Evolutionary conservation across 2,329 filamentous ascomycete species (phyloP).

Genomic region (Annulohypoxylon truncatum): DNA sequence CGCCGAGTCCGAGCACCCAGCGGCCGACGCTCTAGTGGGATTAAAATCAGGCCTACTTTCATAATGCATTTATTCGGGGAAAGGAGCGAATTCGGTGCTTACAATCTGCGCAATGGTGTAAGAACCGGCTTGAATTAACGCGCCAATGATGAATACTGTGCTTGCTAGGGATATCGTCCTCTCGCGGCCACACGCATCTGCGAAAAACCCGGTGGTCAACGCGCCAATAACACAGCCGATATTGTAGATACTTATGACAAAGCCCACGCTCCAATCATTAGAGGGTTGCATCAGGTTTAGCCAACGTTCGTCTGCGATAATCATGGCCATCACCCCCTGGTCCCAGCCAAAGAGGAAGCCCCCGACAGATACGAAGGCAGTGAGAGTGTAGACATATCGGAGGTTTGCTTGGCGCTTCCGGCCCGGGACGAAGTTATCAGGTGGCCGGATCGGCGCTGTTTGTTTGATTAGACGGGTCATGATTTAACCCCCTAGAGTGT

Average conservation of each 20-base stretch:
- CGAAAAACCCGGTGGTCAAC: constrained; percentile 46
- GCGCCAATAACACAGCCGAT: constrained; percentile 49
- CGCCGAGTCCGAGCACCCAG: constrained; percentile 46
- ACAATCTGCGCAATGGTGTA: constrained; percentile 46
- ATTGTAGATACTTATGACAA: constrained; percentile 50
- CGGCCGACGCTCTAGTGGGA: constrained; percentile 41
- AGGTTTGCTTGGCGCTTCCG: constrained; percentile 44
- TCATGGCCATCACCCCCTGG: constrained; percentile 51
- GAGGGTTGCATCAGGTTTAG: constrained; percentile 46
- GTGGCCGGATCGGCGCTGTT: constrained; percentile 44
- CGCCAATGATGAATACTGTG: constrained; percentile 44
- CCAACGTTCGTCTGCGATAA: constrained; percentile 49
- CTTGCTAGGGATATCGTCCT: constrained; percentile 48
- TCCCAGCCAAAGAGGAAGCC: constrained; percentile 51
- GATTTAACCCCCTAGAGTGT: not conserved
- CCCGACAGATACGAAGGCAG: constrained; percentile 46
- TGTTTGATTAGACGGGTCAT: constrained; percentile 43
- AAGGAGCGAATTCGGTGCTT: constrained; percentile 7
- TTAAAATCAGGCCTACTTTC: not conserved
- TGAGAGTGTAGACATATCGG: constrained; percentile 48
- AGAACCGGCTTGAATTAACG: constrained; percentile 43
- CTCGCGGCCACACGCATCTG: constrained; percentile 47
- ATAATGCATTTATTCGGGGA: not conserved
- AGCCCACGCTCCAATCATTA: constrained; percentile 48
- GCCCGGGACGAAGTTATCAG: constrained; percentile 15